Conservation (phyloP, 148 eudicot species). For the Chenopodium suecicum region DNA sequence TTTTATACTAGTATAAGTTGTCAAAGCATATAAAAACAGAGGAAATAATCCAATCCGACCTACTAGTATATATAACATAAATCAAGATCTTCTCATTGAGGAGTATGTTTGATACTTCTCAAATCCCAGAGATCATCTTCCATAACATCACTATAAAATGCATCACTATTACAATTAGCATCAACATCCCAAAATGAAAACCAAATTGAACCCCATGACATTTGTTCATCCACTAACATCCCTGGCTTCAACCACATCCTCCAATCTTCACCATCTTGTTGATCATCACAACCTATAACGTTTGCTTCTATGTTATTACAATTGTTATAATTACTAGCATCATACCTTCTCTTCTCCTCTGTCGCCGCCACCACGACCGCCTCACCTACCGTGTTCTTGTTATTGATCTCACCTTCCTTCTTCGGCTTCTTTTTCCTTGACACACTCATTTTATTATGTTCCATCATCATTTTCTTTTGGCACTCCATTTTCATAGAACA, state of each 20-base stretch:
- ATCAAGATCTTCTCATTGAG: slow-evolving; percentile 15
- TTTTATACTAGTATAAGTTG: too few species aligned
- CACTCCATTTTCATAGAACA: neutral
- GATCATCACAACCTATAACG: too few species aligned
- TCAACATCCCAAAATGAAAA: slow-evolving; percentile 49
- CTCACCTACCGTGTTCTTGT: neutral
- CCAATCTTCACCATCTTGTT: slow-evolving; percentile 19
- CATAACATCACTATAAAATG: slow-evolving; percentile 39
- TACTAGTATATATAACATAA: too few species aligned
- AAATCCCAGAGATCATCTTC: slow-evolving; percentile 57
- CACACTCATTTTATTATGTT: neutral
- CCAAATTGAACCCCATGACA: slow-evolving; percentile 64
- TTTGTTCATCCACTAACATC: slow-evolving; percentile 50
- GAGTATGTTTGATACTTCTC: slow-evolving; percentile 31
- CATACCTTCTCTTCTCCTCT: slow-evolving; percentile 18
- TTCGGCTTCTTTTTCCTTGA: slow-evolving; percentile 19
- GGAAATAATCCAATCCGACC: too few species aligned
- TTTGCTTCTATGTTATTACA: neutral
- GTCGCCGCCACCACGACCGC: slow-evolving; percentile 8
- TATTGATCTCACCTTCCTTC: neutral
- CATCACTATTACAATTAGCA: slow-evolving; percentile 22
- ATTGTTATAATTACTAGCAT: neutral
- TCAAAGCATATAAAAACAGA: too few species aligned
- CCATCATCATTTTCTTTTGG: neutral
- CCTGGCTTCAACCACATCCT: slow-evolving; percentile 31